Evolutionary conservation across 1,139 yeast species (phyloP), one percentile per base, ranked within the genome.

Genomic region (Suhomyces chickasaworum): DNA sequence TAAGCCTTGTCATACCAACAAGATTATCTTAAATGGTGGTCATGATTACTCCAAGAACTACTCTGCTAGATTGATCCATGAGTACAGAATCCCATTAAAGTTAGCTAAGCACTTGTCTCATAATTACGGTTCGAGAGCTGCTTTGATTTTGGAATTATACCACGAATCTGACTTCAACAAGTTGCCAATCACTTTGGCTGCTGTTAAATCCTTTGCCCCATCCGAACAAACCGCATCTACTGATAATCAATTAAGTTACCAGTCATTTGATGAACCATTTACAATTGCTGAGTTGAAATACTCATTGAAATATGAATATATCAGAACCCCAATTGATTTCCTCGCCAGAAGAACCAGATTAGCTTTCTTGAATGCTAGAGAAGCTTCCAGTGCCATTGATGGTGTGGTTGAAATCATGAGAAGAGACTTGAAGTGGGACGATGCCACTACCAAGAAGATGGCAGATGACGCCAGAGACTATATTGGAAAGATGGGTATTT

Each of bases 341-440:
- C 77, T 91, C 54, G 90, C 96, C 47, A 86, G 98, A 75, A 86
- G 98, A 76, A 86, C 95, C 46, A 84, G 98, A 69, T 82, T 89
- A 64, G 97, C 97, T 2, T 91, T 90, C 74, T 76, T 91, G 64
- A 91, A 91, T 69, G 89, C 95, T 39, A 83, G 83, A 65, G 93
- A 88, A 56, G 96, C 98, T 23, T 71, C 84, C 54, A 77, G 72
- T 49, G 89, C 95, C 10, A 84, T 91, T 46, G 96, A 90, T 52
- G 86, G 86, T 51, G 96, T 91, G 39, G 90, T 89, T 47, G 88
- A 86, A 57, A 78, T 89, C 52, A 87, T 91, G 95, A 89, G 83
- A 56, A 72, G 80, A 46, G 95, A 88, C 65, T 77, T 87, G 52
- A 70, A 79, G 40, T 91, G 98, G 98, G 80, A 78, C 57, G 69